Evolutionary conservation across 768 basidiomycete genomes (phyloP), one percentile per base, ranked within the genome.

Genomic region (Coprinopsis strossmayeri): DNA sequence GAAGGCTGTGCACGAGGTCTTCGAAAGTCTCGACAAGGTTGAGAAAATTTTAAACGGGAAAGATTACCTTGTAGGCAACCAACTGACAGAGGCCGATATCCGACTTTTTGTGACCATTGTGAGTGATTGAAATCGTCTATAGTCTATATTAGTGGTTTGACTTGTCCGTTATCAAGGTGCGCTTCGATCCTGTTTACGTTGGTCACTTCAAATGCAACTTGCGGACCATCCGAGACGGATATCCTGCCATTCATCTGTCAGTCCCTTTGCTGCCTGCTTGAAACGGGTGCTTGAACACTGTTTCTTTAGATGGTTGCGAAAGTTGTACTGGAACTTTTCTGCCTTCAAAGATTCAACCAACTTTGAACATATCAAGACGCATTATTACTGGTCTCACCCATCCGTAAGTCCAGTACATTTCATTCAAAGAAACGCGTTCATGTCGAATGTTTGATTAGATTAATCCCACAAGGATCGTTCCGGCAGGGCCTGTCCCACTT

Each of bases 201-300:
- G 81, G 84, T 0, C 90, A 92, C 62, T 98, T 98, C 78, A 97
- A 97, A 58, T 94, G 91, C 69, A 93, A 95, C 71, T 62, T 91
- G 54, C 81, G 84, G 25, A 82, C 78, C 35, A 88, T 96, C 60
- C 89, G 94, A 20, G 70, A 82, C 58, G 87, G 87, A 4, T 98
- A 93, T 65, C 93, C 94, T 17, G 76, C 81, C 41, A 77, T 96
- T 42, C 78, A 97, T 67, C 61, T 62, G 81, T 78, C 47, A 38
- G 74, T 17, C 42, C 18, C 18, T 24, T 21, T n/a, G 37, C 24
- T 42, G 3, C n/a, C 3, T 13, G 3, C 5, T 17, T 32, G 21
- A 18, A 5, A 26, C 11, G n/a, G n/a, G 9, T 21, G 11, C 5
- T 20, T 34, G 7, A 25, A 7, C 44, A 37, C 44, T n/a, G 20